Base-by-base conservation (phyloP, 495 filamentous ascomycete species). In the Aspergillus homomorphus region DNA sequence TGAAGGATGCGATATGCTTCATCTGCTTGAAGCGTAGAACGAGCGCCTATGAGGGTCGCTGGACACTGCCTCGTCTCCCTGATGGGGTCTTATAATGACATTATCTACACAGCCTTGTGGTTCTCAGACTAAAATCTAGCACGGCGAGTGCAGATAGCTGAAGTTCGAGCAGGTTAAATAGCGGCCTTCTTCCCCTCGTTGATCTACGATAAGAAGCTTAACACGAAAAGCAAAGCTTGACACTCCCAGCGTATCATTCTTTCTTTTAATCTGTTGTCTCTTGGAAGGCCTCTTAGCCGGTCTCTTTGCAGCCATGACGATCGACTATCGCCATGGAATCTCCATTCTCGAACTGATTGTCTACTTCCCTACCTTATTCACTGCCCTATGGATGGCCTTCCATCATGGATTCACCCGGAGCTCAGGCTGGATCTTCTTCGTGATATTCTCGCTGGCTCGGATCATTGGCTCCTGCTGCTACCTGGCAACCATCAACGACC, bases 381-480 rank as follows among this genome's bases (percentile, higher is more conserved):
- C 72, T 33, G 66, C 75, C 2, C 56, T 71, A 38, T 67, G 66
- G 49, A 67, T 78, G 54, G 58, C 64, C n/a, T 59, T 73, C 10
- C 67, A 66, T 4, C 75, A 78, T 64, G 75, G 75, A n/a, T 72
- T 77, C 53, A 54, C 61, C 21, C 60, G 57, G 14, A 66, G 49
- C 43, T 43, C 66, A 0, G 74, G 72, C 43, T 77, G 72, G 72
- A 53, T 63, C 28, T 73, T 74, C 60, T 60, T 78, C 15, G 62
- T 75, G 42, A 54, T 77, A 30, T 77, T 78, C 57, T 63, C 60
- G 19, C 55, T 78, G 5, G 63, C 62, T 23, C 69, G 73, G 18
- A 58, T 77, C 23, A 59, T 77, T 16, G 71, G 72, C n/a, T 57
- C 68, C 33, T 53, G 56, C 43, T 69, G 75, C 62, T 58, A 75